phyloP scores from a whole-genome alignment of 2,329 filamentous ascomycete genomes.

The Apiospora sp. region DNA sequence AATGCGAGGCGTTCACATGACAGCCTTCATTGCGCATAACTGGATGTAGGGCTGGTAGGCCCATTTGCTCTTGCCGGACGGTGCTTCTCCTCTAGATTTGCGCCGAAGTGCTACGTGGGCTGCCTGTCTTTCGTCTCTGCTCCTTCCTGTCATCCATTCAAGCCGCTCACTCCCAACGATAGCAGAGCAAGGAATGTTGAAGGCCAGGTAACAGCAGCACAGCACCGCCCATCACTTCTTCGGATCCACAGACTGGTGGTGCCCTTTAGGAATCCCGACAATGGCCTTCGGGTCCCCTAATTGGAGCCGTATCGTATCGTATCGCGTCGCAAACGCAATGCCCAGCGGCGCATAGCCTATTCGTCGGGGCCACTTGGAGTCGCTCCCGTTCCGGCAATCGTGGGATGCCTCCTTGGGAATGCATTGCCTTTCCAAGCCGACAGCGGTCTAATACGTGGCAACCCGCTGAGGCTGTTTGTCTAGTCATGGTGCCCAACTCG shows the following conservation, averaged over 20 bases:
- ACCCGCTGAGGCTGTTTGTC: background rate
- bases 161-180: background rate
- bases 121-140: background rate
- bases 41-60: conserved; percentile 14
- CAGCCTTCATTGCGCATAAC: conserved; percentile 5
- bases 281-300: background rate
- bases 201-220: background rate
- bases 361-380: conserved; percentile 10
- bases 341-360: conserved; percentile 16
- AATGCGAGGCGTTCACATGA: conserved; percentile 5
- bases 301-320: conserved; percentile 8
- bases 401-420: conserved; percentile 13
- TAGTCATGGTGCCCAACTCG: conserved; percentile 20
- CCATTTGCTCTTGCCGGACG: background rate
- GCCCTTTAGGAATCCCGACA: conserved; percentile 11
- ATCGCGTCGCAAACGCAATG: background rate
- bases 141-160: background rate
- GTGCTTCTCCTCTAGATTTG: background rate
- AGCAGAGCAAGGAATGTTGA: background rate
- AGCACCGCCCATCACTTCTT: background rate
- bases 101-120: conserved; percentile 10
- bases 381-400: background rate
- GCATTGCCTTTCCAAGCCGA: conserved; percentile 1
- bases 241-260: background rate
- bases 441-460: conserved; percentile 19